These are phyloP conservation scores for Chalaropsis thielavioides DNA, from an alignment of 2,329 filamentous ascomycete species.

Conservation along the genomic window DNA sequence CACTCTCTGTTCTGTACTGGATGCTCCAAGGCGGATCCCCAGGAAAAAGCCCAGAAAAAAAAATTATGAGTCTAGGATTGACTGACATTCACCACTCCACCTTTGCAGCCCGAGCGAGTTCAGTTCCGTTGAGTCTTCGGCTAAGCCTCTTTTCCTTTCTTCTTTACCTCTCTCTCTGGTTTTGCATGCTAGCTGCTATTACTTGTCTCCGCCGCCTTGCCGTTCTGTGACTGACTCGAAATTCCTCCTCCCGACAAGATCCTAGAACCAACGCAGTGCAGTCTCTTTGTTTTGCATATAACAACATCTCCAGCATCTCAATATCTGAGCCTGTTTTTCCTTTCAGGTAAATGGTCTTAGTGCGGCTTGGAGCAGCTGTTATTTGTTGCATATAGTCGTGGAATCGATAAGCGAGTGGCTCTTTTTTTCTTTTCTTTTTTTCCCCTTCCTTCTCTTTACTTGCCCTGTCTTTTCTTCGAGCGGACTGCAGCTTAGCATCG, in stretches of 20 bases:
- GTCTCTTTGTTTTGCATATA: background rate
- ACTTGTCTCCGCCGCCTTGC: background rate
- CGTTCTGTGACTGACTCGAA: background rate
- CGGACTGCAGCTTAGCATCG: background rate
- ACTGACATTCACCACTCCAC: background rate
- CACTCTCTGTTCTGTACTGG: background rate
- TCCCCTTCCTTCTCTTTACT: conserved; percentile 6
- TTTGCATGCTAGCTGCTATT: background rate
- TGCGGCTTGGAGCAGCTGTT: conserved; percentile 1
- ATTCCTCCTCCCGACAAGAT: background rate
- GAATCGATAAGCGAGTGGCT: conserved; percentile 14
- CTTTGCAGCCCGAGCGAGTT: background rate
- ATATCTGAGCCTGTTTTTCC: background rate
- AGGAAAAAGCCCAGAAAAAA: conserved; percentile 6
- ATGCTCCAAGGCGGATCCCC: background rate
- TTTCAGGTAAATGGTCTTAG: conserved; percentile 4
- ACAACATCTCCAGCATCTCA: conserved; percentile 1
- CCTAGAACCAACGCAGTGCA: background rate
- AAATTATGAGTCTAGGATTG: conserved; percentile 7
- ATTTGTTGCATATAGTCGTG: conserved; percentile 7
- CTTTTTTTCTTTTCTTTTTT: conserved; percentile 7
- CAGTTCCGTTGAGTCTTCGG: conserved; percentile 1
- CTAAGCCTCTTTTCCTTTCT: background rate
- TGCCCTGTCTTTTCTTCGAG: conserved; percentile 1
- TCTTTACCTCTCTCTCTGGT: background rate